Evolutionary conservation across 257 asterid genomes (phyloP), one percentile per base, ranked within the genome.

Genomic region (Fraxinus americana): DNA sequence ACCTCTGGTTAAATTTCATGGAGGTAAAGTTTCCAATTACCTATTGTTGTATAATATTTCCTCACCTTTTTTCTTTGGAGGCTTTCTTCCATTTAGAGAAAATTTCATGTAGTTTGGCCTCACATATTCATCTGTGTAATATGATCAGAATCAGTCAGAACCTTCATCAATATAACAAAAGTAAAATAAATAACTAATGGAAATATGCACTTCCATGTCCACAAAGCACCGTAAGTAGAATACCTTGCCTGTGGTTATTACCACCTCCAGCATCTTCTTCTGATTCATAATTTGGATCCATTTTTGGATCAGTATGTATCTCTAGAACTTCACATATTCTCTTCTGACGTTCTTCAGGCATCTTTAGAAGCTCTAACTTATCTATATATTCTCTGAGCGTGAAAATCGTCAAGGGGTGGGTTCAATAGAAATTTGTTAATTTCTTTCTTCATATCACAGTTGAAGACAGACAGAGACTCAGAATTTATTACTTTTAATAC

Each of bases 251-350:
- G 81, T 45, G 72, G 68, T 74, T 77, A 17, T 78, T 80, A 71
- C 38, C 77, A 78, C 43, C 86, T 79, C 82, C 75, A 66, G 73
- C 63, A 82, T 90, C 90, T 77, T 90, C 94, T 75, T 90, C 99
- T 38, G 98, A 91, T 72, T 85, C 93, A 77, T 87, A 91, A 74
- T 80, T 68, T 48, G 97, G 97, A 86, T 82, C 77, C 97, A 95
- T 93, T 87, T 81, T 90, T 65, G 92, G 94, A 86, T 91, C 99
- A 80, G 90, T 83, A 63, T 91, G 97, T 79, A 95, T 88, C 80
- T 83, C 89, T 59, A 97, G 97, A 83, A 87, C 84, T 87, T 88
- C 89, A 59, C 88, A 75, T 39, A 88, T 83, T 80, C 96, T 87
- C 70, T 93, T 89, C 61, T 78, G 91, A 70, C 91, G 91, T 82